Evolutionary conservation across 1,139 yeast species (phyloP).

Genomic region (Lizanozyma gosingica): DNA sequence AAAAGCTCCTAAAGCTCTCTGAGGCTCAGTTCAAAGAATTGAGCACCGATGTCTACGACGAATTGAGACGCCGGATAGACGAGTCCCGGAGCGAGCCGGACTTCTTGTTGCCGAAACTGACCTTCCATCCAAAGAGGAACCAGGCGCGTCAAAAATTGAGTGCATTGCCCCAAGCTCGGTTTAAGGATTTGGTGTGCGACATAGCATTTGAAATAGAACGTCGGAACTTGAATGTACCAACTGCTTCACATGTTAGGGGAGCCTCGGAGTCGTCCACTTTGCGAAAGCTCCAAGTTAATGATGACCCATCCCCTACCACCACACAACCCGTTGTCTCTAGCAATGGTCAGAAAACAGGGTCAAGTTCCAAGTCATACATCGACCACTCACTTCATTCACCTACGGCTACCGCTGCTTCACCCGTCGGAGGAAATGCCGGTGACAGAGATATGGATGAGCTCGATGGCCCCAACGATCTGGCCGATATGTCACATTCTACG

Average conservation of each 20-base stretch:
- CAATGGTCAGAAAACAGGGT: no score
- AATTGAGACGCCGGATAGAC: slow-evolving; percentile 64
- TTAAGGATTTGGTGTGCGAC: slow-evolving; percentile 86
- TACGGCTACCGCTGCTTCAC: not conserved
- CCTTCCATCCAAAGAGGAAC: slow-evolving; percentile 87
- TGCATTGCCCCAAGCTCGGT: slow-evolving; percentile 70
- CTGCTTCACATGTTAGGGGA: not conserved
- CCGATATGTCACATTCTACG: not conserved
- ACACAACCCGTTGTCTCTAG: not conserved
- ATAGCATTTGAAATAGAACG: slow-evolving; percentile 82
- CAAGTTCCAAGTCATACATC: not conserved
- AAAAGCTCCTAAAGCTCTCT: slow-evolving; percentile 71
- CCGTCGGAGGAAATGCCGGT: not conserved
- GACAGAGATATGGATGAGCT: not conserved
- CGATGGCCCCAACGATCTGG: not conserved
- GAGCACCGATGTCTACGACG: slow-evolving; percentile 91
- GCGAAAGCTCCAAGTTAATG: not conserved
- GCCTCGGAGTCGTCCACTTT: not conserved
- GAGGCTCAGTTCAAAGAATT: slow-evolving; percentile 83
- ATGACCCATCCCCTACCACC: not conserved
- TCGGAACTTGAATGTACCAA: slow-evolving; percentile 42
- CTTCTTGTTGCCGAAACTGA: slow-evolving; percentile 57
- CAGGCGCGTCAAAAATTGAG: slow-evolving; percentile 93
- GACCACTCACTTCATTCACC: not conserved
- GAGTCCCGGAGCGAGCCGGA: slow-evolving; percentile 49